Percentiles rank a stretch among this genome's conserved stretches.
These are phyloP conservation scores for Pythium brachiatum DNA, from an alignment of 352 stramenopile genomes.

Conservation along the genomic window DNA sequence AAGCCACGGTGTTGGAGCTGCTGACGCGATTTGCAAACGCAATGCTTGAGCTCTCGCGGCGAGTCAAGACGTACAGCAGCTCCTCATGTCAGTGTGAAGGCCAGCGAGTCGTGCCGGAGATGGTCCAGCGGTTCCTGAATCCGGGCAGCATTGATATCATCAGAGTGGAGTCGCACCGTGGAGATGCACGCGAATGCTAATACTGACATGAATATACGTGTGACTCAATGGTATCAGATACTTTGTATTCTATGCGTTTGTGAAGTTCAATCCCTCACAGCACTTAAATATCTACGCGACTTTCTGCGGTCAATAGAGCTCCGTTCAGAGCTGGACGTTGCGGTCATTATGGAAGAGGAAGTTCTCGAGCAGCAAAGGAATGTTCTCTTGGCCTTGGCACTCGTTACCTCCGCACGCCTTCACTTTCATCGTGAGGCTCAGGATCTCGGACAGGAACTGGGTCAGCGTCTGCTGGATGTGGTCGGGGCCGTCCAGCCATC, in stretches of 20 bases:
- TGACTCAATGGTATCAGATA: too few species aligned
- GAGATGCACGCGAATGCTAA: not conserved
- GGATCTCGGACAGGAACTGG: constrained; percentile 18
- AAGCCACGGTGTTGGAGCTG: not conserved
- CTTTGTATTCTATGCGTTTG: not conserved
- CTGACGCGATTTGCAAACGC: constrained; percentile 15
- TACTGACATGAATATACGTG: not conserved
- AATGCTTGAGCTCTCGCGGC: constrained; percentile 8
- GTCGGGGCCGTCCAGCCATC: constrained; percentile 5
- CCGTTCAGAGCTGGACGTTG: not conserved
- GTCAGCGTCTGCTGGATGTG: constrained; percentile 12
- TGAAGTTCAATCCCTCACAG: not conserved
- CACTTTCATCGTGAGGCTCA: constrained; percentile 16
- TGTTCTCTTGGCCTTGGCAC: constrained; percentile 19
- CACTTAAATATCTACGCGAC: not conserved
- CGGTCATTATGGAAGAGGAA: constrained; percentile 5
- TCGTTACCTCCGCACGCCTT: constrained; percentile 10
- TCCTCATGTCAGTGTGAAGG: constrained; percentile 5
- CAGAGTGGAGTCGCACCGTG: not conserved
- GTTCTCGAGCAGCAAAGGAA: constrained; percentile 9
- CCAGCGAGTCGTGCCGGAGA: not conserved
- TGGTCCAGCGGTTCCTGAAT: constrained; percentile 13
- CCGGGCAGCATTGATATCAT: not conserved
- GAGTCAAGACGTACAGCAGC: constrained; percentile 13
- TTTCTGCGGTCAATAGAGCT: too few species aligned